Base-by-base conservation (phyloP, 108 stramenopile species). In the Pseudonitzschia multistriata region DNA sequence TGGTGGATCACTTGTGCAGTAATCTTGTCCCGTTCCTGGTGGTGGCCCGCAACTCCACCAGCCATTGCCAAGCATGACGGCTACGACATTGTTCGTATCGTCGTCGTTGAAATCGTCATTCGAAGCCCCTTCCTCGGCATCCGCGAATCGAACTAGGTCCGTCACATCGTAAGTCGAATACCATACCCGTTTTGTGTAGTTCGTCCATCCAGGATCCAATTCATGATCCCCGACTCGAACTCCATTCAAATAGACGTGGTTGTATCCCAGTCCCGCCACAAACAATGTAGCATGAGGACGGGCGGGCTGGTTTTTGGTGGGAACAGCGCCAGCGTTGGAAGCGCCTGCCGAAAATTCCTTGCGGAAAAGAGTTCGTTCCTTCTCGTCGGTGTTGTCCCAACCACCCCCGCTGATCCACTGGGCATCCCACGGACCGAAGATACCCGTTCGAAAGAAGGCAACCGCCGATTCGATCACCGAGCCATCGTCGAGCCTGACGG, bases 191-290 rank as follows among this genome's bases (percentile, higher is more conserved):
- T 73, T 73, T 17, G 72, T 31, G 33, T 53, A 73, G 19, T 66
- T 49, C n/a, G 72, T 73, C 72, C 72, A 73, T 25, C 72, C 72
- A 19, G 62, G 72, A 56, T 73, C 72, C 21, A 73, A 34, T 25
- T 66, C 48, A 17, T 39, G 65, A 37, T 73, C 48, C 8, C 72
- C 72, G 28, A 73, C 64, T 30, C 45, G 50, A 0, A 47, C 49
- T 7, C 72, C 72, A 57, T 73, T 66, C 33, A 73, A 24, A 24
- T 66, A 66, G 19, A 73, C 48, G 10, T 73, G 56, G 39, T 73
- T 40, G 49, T 73, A 73, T 54, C 72, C 72, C 13, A 73, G 17
- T 42, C 72, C 72, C 10, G 72, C 65, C 0, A 73, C 52, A 67
- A 66, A 73, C 48, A 66, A 31, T 15, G 65, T 73, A 15, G 72